phyloP scores from a whole-genome alignment of 2,329 filamentous ascomycete genomes.

The Fusarium subglutinans region DNA sequence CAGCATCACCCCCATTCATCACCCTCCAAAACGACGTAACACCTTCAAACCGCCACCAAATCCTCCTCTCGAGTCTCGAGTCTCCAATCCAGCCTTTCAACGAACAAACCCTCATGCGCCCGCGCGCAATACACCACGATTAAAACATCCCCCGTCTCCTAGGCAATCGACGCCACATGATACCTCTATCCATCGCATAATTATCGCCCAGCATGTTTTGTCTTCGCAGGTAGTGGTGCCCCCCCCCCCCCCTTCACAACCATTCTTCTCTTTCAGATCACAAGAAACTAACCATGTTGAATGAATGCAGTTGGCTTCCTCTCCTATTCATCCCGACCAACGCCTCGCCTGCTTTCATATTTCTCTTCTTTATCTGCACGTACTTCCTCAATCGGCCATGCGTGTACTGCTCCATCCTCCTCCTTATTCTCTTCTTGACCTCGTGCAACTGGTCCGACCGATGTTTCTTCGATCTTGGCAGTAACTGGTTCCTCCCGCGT shows the following conservation, averaged over 20 bases:
- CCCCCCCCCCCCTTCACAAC: neutral
- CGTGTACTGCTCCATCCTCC: constrained; percentile 96
- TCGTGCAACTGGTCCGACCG: constrained; percentile 89
- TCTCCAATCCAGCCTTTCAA: neutral
- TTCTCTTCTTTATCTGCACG: constrained; percentile 89
- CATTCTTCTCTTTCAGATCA: neutral
- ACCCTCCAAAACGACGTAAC: constrained; percentile 27
- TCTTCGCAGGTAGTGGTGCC: constrained; percentile 62
- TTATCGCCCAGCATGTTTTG: constrained; percentile 63
- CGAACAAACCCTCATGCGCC: constrained; percentile 17
- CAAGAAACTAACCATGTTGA: constrained; percentile 10
- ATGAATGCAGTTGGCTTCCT: constrained; percentile 74
- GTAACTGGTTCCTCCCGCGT: constrained; percentile 93
- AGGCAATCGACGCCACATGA: constrained; percentile 11
- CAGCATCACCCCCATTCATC: constrained; percentile 5
- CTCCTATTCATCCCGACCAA: constrained; percentile 90
- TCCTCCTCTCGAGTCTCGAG: neutral
- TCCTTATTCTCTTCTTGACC: constrained; percentile 92
- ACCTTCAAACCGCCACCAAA: constrained; percentile 18
- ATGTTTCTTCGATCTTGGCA: constrained; percentile 91
- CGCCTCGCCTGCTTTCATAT: constrained; percentile 84
- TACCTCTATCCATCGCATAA: constrained; percentile 11
- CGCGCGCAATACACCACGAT: constrained; percentile 5
- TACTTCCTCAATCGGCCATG: constrained; percentile 97
- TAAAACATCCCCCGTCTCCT: neutral